Conservation (phyloP, 371 early-diverging fungal genomes). For the Lichtheimia hyalospora region DNA sequence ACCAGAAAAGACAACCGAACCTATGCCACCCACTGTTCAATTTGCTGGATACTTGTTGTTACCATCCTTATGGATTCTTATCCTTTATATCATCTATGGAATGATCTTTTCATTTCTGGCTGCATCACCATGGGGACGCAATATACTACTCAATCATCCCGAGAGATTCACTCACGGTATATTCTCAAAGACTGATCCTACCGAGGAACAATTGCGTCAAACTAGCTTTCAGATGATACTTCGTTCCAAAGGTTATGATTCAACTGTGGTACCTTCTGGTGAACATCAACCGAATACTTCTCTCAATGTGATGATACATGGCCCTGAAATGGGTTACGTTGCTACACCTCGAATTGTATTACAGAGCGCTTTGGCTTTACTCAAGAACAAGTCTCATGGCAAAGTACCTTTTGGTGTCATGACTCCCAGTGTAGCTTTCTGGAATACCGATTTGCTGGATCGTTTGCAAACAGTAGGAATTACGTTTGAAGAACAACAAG, state of each 20-base stretch:
- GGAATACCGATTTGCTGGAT: conserved; percentile 55
- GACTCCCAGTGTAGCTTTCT: conserved; percentile 63
- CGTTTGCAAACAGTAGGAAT: conserved; percentile 55
- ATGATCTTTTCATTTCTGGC: conserved; percentile 52
- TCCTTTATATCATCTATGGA: conserved; percentile 34
- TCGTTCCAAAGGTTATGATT: conserved; percentile 51
- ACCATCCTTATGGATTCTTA: conserved; percentile 48
- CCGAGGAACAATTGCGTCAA: conserved; percentile 52
- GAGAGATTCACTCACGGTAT: conserved; percentile 50
- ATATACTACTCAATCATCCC: conserved; percentile 59
- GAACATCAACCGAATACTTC: conserved; percentile 34
- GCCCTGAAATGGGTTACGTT: conserved; percentile 65
- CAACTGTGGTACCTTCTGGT: conserved; percentile 17
- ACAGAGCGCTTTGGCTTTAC: conserved; percentile 54
- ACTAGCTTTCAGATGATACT: conserved; percentile 57
- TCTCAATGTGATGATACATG: conserved; percentile 52
- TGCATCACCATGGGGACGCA: conserved; percentile 55
- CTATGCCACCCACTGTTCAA: conserved; percentile 53
- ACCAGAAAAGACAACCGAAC: conserved; percentile 20
- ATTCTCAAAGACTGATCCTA: conserved; percentile 63
- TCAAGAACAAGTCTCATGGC: conserved; percentile 22
- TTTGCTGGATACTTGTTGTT: conserved; percentile 62
- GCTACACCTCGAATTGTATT: conserved; percentile 62
- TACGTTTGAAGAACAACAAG: conserved; percentile 35
- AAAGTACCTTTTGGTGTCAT: conserved; percentile 44